These are phyloP conservation scores for Rosa persica DNA, from an alignment of 306 rosid genomes.

Conservation along the genomic window DNA sequence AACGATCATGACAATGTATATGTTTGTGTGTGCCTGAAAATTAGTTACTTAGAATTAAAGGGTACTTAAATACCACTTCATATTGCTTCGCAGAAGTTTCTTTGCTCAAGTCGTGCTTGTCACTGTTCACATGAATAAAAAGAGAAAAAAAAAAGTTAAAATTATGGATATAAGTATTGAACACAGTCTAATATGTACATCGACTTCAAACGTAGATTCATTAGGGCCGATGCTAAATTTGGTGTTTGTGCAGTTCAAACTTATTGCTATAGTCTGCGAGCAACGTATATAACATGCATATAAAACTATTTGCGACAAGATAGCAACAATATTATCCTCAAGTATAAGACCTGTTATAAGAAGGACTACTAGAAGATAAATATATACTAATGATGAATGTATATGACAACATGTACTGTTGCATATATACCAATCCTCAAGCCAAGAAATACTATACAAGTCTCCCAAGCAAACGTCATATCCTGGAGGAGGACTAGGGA, in stretches of 20 bases:
- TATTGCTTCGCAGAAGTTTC: slow-evolving; percentile 50
- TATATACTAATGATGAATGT: too few relatives aligned
- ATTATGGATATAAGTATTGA: too few relatives aligned
- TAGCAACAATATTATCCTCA: too few relatives aligned
- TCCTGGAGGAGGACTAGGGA: slow-evolving; percentile 17
- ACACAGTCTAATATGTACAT: background rate
- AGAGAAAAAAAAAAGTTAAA: background rate
- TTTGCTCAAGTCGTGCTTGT: slow-evolving; percentile 38
- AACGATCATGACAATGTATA: background rate
- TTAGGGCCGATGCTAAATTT: too few relatives aligned
- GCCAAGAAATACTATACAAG: slow-evolving; percentile 64
- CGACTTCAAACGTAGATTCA: too few relatives aligned
- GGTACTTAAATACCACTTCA: slow-evolving; percentile 27
- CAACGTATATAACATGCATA: too few relatives aligned
- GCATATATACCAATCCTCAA: slow-evolving; percentile 54
- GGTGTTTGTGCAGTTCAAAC: too few relatives aligned
- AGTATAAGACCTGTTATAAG: too few relatives aligned
- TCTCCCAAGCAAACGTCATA: slow-evolving; percentile 67
- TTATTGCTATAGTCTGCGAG: too few relatives aligned
- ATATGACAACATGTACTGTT: background rate
- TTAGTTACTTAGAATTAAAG: background rate
- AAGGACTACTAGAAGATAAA: too few relatives aligned
- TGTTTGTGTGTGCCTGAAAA: too few relatives aligned
- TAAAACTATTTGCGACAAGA: too few relatives aligned
- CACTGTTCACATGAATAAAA: slow-evolving; percentile 35